Evolutionary conservation across 2,329 filamentous ascomycete species (phyloP).

Genomic region (Aspergillus melleus): DNA sequence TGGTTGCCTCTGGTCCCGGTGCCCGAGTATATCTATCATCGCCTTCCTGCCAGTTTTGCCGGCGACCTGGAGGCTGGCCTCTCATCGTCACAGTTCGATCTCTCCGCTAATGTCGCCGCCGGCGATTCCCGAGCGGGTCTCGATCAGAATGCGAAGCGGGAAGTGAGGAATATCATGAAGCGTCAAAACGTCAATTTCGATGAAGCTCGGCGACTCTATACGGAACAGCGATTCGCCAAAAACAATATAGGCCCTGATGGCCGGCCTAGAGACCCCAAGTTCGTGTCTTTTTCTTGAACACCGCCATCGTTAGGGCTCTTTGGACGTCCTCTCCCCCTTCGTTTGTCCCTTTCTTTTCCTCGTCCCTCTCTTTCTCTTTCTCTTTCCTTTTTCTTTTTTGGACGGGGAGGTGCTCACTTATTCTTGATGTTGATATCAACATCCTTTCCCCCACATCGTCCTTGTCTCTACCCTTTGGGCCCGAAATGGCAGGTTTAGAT

Average conservation of each 20-base stretch:
- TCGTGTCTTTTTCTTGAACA: constrained; percentile 82
- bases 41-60: constrained; percentile 73
- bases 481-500: neutral
- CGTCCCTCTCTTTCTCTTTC: neutral
- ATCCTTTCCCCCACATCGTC: neutral
- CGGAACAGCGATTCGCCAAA: constrained; percentile 80
- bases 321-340: constrained; percentile 1
- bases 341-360: neutral
- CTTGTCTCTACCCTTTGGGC: neutral
- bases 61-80: constrained; percentile 87
- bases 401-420: neutral
- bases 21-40: constrained; percentile 70
- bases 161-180: constrained; percentile 91
- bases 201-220: constrained; percentile 82
- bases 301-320: neutral
- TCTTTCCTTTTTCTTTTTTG: neutral
- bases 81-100: constrained; percentile 78
- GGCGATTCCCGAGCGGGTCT: constrained; percentile 79
- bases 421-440: neutral
- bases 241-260: constrained; percentile 90
- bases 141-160: constrained; percentile 75
- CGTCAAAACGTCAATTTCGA: constrained; percentile 79
- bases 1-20: constrained; percentile 74
- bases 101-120: constrained; percentile 73
- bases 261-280: constrained; percentile 85